Evolutionary conservation across 2,329 filamentous ascomycete species (phyloP), one percentile per base, ranked within the genome.

Genomic region (Epichloe aotearoae): DNA sequence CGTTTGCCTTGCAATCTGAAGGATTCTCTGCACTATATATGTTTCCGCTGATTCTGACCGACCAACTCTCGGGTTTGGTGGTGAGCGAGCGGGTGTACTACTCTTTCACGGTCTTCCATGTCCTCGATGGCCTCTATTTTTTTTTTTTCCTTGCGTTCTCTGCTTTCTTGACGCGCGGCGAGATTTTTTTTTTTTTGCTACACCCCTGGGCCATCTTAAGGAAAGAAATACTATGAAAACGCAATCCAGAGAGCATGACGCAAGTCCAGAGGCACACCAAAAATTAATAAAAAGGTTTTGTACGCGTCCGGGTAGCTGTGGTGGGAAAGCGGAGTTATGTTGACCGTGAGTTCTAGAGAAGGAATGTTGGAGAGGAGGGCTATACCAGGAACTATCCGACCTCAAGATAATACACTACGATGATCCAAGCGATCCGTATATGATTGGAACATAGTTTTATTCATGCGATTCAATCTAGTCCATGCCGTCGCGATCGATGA

Each of bases 51-150:
- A 54, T 56, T 54, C 54, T 57, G 58, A 60, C 44, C 56, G 58
- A 59, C 37, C 61, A 60, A 58, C 57, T 55, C 53, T 55, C 57
- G 54, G 55, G 55, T 57, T 47, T 59, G 58, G 64, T 62, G 56
- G 59, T 60, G 58, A 60, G 58, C 56, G 50, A 63, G 62, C 58
- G 61, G 60, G 58, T 66, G 64, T 66, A 66, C 64, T 64, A 65
- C 61, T 66, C 60, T 61, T 61, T 38, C 55, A 59, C 57, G 62
- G 62, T 59, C 57, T 61, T 61, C 45, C 51, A 58, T 62, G 59
- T 64, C 58, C 59, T 60, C 55, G 36, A 61, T 57, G 57, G 56
- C 52, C 53, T 55, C 56, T 55, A 47, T 50, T 10, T 33, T 17
- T 33, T 17, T 34, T 3, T 44, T 34, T 33, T 19, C 17, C 26